Percentiles rank a stretch among this genome's conserved stretches.
Conservation (phyloP, 1,284 basidiomycete genomes). For the Trichosporon ovoides region DNA sequence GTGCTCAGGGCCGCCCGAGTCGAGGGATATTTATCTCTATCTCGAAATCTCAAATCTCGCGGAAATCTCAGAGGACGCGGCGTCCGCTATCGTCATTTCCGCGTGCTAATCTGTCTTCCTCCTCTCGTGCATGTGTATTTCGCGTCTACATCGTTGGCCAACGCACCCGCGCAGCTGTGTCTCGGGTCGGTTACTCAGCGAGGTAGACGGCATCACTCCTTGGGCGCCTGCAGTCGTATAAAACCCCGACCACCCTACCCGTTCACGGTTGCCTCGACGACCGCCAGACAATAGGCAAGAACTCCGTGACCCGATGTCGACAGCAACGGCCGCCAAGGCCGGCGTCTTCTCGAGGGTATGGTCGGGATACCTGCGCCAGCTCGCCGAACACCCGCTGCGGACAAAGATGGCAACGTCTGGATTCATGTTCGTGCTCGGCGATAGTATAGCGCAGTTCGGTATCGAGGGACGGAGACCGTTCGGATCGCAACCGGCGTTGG, state of each 20-base stretch:
- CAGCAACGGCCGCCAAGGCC: neutral
- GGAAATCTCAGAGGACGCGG: too few relatives aligned
- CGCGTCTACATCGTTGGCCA: too few relatives aligned
- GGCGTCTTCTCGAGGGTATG: conserved; percentile 4
- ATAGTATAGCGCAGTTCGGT: conserved; percentile 23
- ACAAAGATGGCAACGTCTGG: conserved; percentile 23
- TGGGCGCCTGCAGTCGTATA: too few relatives aligned
- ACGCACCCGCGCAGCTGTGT: too few relatives aligned
- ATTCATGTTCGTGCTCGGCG: conserved; percentile 17
- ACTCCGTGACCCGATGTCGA: neutral
- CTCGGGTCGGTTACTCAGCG: too few relatives aligned
- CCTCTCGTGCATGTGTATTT: too few relatives aligned
- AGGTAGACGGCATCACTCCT: too few relatives aligned
- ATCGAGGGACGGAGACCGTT: conserved; percentile 17
- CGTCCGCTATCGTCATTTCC: too few relatives aligned
- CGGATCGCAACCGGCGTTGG: neutral
- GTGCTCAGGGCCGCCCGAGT: too few relatives aligned
- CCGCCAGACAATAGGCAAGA: neutral
- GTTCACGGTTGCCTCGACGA: neutral
- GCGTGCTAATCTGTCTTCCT: too few relatives aligned
- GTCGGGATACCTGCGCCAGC: conserved; percentile 11
- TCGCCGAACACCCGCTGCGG: conserved; percentile 12
- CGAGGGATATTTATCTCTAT: too few relatives aligned
- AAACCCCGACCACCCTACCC: neutral
- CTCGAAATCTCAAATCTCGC: too few relatives aligned